Evolutionary conservation across 108 stramenopile genomes (phyloP).

Genomic region (Skeletonema costatum): DNA sequence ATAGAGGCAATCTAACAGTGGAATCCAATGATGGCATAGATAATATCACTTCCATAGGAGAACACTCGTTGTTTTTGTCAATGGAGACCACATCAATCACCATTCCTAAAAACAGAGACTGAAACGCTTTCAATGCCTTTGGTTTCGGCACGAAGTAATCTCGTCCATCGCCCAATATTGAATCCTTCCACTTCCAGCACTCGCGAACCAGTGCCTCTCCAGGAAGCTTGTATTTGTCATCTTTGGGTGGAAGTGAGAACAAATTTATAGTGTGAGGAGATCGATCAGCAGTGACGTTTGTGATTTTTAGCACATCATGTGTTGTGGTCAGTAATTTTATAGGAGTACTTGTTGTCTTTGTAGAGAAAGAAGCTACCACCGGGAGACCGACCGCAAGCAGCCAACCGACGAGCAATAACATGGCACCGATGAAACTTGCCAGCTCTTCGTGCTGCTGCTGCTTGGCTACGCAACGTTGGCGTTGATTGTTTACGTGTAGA

Average conservation of each 20-base stretch:
- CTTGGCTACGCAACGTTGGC: too few species aligned
- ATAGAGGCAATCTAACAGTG: not conserved
- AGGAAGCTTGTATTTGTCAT: constrained; percentile 22
- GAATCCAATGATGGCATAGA: not conserved
- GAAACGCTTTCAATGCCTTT: constrained; percentile 61
- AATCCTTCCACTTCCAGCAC: constrained; percentile 85
- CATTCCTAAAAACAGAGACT: constrained; percentile 48
- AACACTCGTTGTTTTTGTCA: not conserved
- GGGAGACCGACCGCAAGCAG: not conserved
- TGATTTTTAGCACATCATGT: not conserved
- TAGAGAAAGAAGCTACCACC: not conserved
- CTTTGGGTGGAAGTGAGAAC: constrained; percentile 33
- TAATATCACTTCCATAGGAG: not conserved
- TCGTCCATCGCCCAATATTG: constrained; percentile 73
- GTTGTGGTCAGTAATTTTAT: not conserved
- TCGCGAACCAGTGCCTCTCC: constrained; percentile 47
- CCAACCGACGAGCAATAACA: not conserved
- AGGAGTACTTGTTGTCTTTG: not conserved
- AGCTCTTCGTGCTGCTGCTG: too few species aligned
- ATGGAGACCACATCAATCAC: constrained; percentile 4
- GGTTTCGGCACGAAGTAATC: constrained; percentile 84
- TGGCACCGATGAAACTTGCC: not conserved
- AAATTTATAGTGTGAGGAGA: constrained; percentile 17
- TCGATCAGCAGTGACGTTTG: not conserved
- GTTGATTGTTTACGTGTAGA: too few species aligned